A percentile compares a stretch with the other conserved stretches of the same genome.
These are phyloP conservation scores for Sparassis latifolia DNA, from an alignment of 1,284 basidiomycete genomes.

Conservation along the genomic window DNA sequence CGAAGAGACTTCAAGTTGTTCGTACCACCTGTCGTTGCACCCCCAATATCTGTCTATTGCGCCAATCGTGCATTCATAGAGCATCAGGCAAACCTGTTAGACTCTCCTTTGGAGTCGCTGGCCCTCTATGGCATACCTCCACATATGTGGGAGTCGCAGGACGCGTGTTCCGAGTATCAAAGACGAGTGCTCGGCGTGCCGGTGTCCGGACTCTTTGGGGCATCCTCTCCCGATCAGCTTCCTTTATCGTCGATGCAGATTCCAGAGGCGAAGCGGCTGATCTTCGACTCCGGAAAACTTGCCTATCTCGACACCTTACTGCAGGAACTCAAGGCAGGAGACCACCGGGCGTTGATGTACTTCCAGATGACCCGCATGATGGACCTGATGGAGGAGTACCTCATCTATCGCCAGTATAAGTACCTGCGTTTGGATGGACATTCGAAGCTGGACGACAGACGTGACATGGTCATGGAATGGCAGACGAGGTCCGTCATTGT, in stretches of 20 bases:
- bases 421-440: conserved; percentile 95
- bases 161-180: conserved; percentile 46
- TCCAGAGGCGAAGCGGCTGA: conserved; percentile 92
- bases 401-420: conserved; percentile 97
- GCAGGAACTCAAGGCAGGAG: conserved; percentile 88
- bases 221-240: conserved; percentile 70
- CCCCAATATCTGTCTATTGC: conserved; percentile 72
- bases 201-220: conserved; percentile 63
- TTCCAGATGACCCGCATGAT: conserved; percentile 99
- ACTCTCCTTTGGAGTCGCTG: conserved; percentile 66
- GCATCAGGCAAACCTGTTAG: conserved; percentile 52
- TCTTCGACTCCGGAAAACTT: conserved; percentile 96
- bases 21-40: conserved; percentile 79
- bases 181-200: conserved; percentile 56
- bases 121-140: conserved; percentile 85
- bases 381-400: conserved; percentile 98
- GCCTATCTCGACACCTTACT: conserved; percentile 86
- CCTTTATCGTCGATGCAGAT: conserved; percentile 87
- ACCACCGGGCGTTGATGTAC: conserved; percentile 94
- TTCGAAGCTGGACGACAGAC: conserved; percentile 91
- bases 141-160: conserved; percentile 57
- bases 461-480: conserved; percentile 99
- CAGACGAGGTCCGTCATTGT: conserved; percentile 75
- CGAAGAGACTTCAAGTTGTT: conserved; percentile 78
- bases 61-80: conserved; percentile 80